phyloP scores from a whole-genome alignment of 768 basidiomycete genomes.

The Gautieria morchelliformis region DNA sequence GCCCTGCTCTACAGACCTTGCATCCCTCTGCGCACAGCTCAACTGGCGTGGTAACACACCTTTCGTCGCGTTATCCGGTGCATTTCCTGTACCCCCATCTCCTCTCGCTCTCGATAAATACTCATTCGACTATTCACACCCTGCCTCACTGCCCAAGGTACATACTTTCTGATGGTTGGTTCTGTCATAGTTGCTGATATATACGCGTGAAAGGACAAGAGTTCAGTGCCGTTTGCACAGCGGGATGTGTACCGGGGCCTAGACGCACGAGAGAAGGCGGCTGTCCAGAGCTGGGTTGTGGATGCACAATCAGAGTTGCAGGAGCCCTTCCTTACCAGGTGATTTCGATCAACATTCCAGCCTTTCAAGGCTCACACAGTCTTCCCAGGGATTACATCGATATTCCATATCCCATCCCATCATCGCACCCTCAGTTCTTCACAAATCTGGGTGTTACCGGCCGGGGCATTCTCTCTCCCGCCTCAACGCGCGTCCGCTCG shows the following conservation, averaged over 20 bases:
- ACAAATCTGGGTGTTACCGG: background rate
- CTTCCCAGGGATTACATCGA: slow-evolving; percentile 5
- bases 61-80: slow-evolving; percentile 48
- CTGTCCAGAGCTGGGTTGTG: slow-evolving; percentile 31
- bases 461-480: slow-evolving; percentile 11
- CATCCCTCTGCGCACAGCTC: slow-evolving; percentile 36
- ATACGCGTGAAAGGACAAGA: background rate
- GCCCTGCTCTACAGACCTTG: slow-evolving; percentile 28
- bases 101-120: slow-evolving; percentile 21
- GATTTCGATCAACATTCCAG: background rate
- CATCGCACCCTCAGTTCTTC: slow-evolving; percentile 9
- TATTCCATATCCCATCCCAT: slow-evolving; percentile 24
- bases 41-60: slow-evolving; percentile 44
- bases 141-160: slow-evolving; percentile 13
- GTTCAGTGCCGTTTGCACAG: slow-evolving; percentile 27
- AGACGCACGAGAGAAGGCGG: slow-evolving; percentile 23
- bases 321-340: slow-evolving; percentile 21
- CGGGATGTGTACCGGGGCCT: slow-evolving; percentile 56
- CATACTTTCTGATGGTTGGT: slow-evolving; percentile 4
- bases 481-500: slow-evolving; percentile 1
- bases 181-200: background rate
- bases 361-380: background rate
- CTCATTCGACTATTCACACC: slow-evolving; percentile 32
- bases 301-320: slow-evolving; percentile 17
- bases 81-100: slow-evolving; percentile 32